Evolutionary conservation across 176 grass and related monocot genomes (phyloP), one percentile per base, ranked within the genome.

Genomic region (Hsuehochloa calcarea): DNA sequence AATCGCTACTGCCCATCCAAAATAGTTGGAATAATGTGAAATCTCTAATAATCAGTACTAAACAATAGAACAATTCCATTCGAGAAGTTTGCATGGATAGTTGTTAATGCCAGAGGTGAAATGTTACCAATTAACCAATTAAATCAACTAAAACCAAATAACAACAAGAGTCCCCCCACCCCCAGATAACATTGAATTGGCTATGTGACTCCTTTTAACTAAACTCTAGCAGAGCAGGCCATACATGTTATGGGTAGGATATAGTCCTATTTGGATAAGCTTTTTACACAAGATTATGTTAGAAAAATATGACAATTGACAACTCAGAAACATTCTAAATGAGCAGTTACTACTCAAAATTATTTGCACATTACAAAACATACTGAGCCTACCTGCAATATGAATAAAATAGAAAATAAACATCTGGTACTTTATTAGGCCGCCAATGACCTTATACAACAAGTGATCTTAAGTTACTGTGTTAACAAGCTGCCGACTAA

Each of bases 381-480:
- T 58, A 82, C 16, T 77, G 88, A 72, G 73, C 77, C 67, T 89
- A 99, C 97, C 97, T 78, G 93, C 90, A 89, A 43, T 43, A 43
- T 43, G 10, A 10, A 43, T 8, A 43, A 43, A 43, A 10, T 43
- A 43, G 41, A 8, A 43, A 43, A 43, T 43, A 43, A 43, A 43
- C 41, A 9, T 43, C 8, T 43, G 41, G 0, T 43, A 43, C 41
- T 10, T 10, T 9, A 43, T 43, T 9, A 43, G 41, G 1, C 41
- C 8, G 2, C 41, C 4, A 1, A 43, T 8, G 2, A 10, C 1
- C 41, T 43, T 43, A 10, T 43, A 43, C 41, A 43, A 43, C 0
- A 43, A 43, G 1, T 10, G 7, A 46, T 46, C 10, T 46, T 10
- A 46, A 46, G 44, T 46, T 2, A 12, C 10, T 3, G 44, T 46